Evolutionary conservation across 2,329 filamentous ascomycete species (phyloP), one percentile per base, ranked within the genome.

Genomic region (Colletotrichum orbiculare): DNA sequence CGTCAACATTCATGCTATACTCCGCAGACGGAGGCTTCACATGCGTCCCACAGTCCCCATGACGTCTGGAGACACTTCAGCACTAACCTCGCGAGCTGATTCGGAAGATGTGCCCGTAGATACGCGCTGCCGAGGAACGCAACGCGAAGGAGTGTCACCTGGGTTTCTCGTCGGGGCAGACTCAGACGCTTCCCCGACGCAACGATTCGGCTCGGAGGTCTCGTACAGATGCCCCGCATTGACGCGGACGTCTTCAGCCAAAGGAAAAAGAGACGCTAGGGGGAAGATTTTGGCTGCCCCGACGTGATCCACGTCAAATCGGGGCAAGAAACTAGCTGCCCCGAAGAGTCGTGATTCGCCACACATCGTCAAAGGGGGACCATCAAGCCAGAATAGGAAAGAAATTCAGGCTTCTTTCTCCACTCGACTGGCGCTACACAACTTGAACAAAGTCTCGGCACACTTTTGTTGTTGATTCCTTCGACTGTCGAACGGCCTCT

Each of bases 291-390:
- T 63, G 17, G 17, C 46, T 66, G 49, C 66, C 63, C 66, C 66
- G 62, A 68, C 9, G n/a, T 13, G 45, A 46, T 25, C 35, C 37
- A 42, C 10, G 9, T 15, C 9, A 4, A 12, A 2, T 63, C 63
- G 69, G 68, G 68, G 67, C 42, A 55, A 43, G 0, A 1, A 37
- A 68, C 70, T 71, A 71, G 69, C 55, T 73, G 47, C 72, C 71
- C 71, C 61, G 71, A 72, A 3, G 2, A 6, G 0, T 2, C 7
- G 6, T 56, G 11, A 73, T 73, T 73, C 57, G 60, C 41, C 49
- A 17, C 10, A 34, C 4, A 3, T 4, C 2, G 9, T 34, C 7
- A 8, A 34, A 54, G 50, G 13, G 45, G 54, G n/a, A 15, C 42
- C 25, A 25, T 17, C 43, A n/a, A 45, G 8, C 39, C 34, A 45